These are phyloP conservation scores for Pichia sp. DNA, from an alignment of 1,139 yeast genomes.

Conservation along the genomic window DNA sequence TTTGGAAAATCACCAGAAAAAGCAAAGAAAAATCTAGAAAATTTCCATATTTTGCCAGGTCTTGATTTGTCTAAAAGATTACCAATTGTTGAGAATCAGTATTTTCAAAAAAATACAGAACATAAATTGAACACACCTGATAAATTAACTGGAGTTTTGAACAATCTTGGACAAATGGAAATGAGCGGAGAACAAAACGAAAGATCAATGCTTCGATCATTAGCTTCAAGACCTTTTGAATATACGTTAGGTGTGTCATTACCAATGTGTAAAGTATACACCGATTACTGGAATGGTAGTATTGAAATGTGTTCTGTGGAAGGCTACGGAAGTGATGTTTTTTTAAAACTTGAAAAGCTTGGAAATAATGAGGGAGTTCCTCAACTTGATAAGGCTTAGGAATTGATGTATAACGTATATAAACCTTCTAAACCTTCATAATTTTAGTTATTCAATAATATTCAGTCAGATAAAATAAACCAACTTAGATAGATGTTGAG, in stretches of 20 bases:
- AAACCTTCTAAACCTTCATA: too few relatives aligned
- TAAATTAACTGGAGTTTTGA: conserved; percentile 22
- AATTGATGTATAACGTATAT: too few relatives aligned
- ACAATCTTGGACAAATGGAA: conserved; percentile 37
- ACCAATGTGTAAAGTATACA: conserved; percentile 86
- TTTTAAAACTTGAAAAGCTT: conserved; percentile 67
- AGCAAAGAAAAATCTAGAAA: conserved; percentile 51
- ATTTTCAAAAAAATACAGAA: conserved; percentile 5
- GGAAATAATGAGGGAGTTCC: conserved; percentile 41
- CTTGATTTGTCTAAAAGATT: conserved; percentile 27
- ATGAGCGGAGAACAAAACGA: conserved; percentile 21
- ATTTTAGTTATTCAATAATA: too few relatives aligned
- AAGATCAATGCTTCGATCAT: conserved; percentile 41
- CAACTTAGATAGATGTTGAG: too few relatives aligned
- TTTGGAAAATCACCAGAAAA: conserved; percentile 63
- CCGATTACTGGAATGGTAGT: conserved; percentile 95
- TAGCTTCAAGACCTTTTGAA: conserved; percentile 67
- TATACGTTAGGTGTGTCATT: conserved; percentile 79
- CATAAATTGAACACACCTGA: conserved; percentile 3
- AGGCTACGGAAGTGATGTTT: conserved; percentile 89
- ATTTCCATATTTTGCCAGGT: conserved; percentile 67
- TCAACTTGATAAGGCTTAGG: conserved; percentile 58
- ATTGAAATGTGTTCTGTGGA: conserved; percentile 75
- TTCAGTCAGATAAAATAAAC: too few relatives aligned
- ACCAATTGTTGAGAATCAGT: conserved; percentile 22